Conservation (phyloP, 495 filamentous ascomycete species). For the Tetracladium marchalianum region DNA sequence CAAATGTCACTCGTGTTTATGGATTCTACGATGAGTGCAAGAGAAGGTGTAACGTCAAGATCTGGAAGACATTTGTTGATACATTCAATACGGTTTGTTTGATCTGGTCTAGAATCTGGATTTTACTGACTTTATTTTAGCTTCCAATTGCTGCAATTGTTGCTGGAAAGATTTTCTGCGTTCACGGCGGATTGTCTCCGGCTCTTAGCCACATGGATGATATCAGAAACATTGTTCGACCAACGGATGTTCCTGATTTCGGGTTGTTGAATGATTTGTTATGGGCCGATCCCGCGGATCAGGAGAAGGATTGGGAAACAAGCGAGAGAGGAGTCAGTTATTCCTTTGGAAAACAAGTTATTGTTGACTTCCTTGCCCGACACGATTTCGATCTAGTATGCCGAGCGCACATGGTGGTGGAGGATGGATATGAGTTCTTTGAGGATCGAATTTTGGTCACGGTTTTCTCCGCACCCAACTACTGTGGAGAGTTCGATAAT, state of each 20-base stretch:
- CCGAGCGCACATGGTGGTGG: conserved; percentile 97
- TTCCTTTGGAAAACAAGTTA: conserved; percentile 97
- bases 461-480: conserved; percentile 96
- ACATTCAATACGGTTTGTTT: conserved; percentile 69
- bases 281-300: conserved; percentile 97
- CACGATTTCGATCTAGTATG: conserved; percentile 98
- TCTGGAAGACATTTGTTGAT: conserved; percentile 98
- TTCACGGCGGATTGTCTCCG: conserved; percentile 92
- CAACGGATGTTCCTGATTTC: conserved; percentile 97
- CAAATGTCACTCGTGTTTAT: conserved; percentile 96
- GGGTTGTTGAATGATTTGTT: conserved; percentile 92
- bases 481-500: conserved; percentile 98
- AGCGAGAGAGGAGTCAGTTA: conserved; percentile 98
- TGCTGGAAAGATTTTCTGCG: conserved; percentile 97
- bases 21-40: conserved; percentile 99
- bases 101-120: neutral
- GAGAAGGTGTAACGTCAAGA: conserved; percentile 91
- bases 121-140: conserved; percentile 8
- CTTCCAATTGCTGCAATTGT: conserved; percentile 95
- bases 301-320: conserved; percentile 96
- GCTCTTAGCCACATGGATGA: conserved; percentile 95
- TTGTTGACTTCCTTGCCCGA: conserved; percentile 86
- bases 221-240: conserved; percentile 88
- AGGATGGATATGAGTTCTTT: conserved; percentile 99
- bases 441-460: conserved; percentile 92